Conservation (phyloP, 495 filamentous ascomycete genomes). For the Talaromyces ruber region DNA sequence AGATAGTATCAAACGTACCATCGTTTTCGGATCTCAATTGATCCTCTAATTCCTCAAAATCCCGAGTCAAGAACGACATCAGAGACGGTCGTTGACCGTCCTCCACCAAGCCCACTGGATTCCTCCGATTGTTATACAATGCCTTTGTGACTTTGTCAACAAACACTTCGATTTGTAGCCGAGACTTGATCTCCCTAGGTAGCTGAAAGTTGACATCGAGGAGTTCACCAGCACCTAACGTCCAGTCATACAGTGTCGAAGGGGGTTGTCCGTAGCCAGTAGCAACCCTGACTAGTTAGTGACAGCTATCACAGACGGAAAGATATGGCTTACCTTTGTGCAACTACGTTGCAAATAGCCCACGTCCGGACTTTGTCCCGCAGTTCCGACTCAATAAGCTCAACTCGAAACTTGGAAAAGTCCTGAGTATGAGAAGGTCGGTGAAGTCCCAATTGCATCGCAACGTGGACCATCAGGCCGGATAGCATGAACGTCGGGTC, state of each 20-base stretch:
- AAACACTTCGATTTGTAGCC: conserved; percentile 74
- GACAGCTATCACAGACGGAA: neutral
- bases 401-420: conserved; percentile 74
- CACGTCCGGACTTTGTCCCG: conserved; percentile 81
- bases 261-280: conserved; percentile 89
- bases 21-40: conserved; percentile 33
- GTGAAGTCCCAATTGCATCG: conserved; percentile 85
- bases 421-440: conserved; percentile 85
- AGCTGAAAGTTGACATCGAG: conserved; percentile 58
- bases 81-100: conserved; percentile 63
- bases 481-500: conserved; percentile 88
- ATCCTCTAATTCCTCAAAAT: conserved; percentile 45
- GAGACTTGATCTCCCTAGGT: conserved; percentile 54
- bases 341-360: conserved; percentile 87
- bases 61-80: conserved; percentile 45
- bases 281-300: conserved; percentile 50
- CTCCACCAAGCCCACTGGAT: conserved; percentile 63
- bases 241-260: conserved; percentile 84
- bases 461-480: conserved; percentile 88
- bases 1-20: conserved; percentile 19
- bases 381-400: conserved; percentile 77
- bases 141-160: conserved; percentile 79
- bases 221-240: conserved; percentile 55
- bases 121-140: conserved; percentile 71
- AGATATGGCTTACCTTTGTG: conserved; percentile 51